A percentile compares a stretch with the other conserved stretches of the same genome.
Conservation (phyloP, 164 flowering plant genomes). For the Liquidambar formosana region DNA sequence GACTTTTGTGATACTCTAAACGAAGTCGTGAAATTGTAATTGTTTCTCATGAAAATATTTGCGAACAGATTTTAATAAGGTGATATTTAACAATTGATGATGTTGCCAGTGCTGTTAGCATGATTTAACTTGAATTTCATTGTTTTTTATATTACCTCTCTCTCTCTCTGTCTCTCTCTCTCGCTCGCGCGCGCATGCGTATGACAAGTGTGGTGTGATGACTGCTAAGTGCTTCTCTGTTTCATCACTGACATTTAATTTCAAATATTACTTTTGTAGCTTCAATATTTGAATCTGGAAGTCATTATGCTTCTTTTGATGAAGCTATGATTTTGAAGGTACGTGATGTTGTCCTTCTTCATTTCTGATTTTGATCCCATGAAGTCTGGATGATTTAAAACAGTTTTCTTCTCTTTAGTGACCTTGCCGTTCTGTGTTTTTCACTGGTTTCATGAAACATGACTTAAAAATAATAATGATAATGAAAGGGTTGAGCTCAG, state of each 20-base stretch:
- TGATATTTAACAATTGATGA: too few relatives aligned
- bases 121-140: background rate
- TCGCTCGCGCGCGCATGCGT: too few relatives aligned
- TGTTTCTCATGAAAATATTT: background rate
- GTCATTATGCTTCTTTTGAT: conserved; percentile 35
- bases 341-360: conserved; percentile 8
- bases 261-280: conserved; percentile 33
- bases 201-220: too few relatives aligned
- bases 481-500: background rate
- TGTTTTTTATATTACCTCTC: background rate
- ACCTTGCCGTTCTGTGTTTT: background rate
- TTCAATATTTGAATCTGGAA: conserved; percentile 50
- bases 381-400: too few relatives aligned
- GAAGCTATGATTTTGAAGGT: conserved; percentile 69
- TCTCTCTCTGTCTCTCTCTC: too few relatives aligned
- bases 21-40: too few relatives aligned
- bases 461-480: background rate
- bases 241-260: background rate
- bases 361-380: background rate
- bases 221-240: too few relatives aligned
- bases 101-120: too few relatives aligned
- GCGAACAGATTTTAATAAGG: background rate
- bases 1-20: too few relatives aligned
- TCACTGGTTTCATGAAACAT: background rate
- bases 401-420: background rate